phyloP scores from a whole-genome alignment of 805 yeast species.

The Teunomyces barrocoloradensis region DNA sequence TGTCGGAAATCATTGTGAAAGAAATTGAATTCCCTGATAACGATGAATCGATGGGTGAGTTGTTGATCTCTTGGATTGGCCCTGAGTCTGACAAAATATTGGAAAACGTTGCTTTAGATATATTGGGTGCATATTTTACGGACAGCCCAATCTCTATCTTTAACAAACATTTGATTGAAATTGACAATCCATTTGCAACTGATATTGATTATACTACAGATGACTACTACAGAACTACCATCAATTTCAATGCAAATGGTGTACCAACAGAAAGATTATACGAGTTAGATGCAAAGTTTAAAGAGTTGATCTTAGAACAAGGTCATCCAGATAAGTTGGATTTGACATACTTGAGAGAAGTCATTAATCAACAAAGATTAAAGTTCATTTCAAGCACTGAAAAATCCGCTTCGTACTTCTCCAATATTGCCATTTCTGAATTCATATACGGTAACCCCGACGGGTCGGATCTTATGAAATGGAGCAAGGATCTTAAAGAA shows the following conservation, averaged over 20 bases:
- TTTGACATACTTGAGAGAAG: conserved; percentile 60
- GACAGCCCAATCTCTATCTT: conserved; percentile 76
- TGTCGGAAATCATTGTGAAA: conserved; percentile 37
- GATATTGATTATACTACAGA: conserved; percentile 69
- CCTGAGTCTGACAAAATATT: conserved; percentile 55
- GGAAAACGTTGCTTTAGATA: conserved; percentile 65
- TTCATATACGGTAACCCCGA: conserved; percentile 73
- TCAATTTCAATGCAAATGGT: conserved; percentile 59
- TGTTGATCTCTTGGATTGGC: conserved; percentile 77
- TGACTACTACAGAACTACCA: conserved; percentile 62
- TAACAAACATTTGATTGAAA: conserved; percentile 69
- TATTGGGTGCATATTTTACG: conserved; percentile 71
- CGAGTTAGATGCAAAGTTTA: conserved; percentile 51
- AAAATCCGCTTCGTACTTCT: conserved; percentile 57
- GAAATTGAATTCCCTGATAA: conserved; percentile 81
- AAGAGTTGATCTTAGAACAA: conserved; percentile 54
- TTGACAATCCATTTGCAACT: conserved; percentile 78
- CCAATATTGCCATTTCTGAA: conserved; percentile 69
- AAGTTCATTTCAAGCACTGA: conserved; percentile 62
- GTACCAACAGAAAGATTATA: conserved; percentile 68
- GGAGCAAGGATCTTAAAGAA: conserved; percentile 56
- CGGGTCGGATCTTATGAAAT: conserved; percentile 55
- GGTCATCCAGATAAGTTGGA: conserved; percentile 53
- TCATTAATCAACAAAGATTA: conserved; percentile 62
- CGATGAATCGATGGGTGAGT: conserved; percentile 81